phyloP scores from a whole-genome alignment of 352 stramenopile genomes.

The Phytophthora boehmeriae region DNA sequence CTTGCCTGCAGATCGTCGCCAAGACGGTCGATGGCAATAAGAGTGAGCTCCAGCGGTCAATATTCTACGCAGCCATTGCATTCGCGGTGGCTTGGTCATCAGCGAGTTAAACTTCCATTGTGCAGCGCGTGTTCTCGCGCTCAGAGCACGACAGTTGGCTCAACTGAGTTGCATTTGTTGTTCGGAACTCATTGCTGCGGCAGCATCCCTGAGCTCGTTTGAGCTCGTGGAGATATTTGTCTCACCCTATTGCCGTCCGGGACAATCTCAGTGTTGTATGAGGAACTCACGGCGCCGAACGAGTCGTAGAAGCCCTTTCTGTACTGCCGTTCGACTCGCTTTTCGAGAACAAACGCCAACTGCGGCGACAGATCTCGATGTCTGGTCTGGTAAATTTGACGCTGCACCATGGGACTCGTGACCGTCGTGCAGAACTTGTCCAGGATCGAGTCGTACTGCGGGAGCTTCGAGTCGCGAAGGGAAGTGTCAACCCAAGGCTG shows the following conservation, averaged over 20 bases:
- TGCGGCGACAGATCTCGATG: conserved; percentile 68
- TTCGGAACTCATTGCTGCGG: conserved; percentile 2
- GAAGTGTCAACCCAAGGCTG: conserved; percentile 54
- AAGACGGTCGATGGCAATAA: too few species aligned
- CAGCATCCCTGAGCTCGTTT: conserved; percentile 7
- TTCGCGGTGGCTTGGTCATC: too few species aligned
- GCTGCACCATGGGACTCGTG: conserved; percentile 74
- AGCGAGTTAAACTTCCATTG: too few species aligned
- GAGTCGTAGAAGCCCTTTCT: conserved; percentile 37
- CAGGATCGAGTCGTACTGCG: conserved; percentile 76
- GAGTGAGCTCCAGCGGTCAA: too few species aligned
- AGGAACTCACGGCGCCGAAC: conserved; percentile 44
- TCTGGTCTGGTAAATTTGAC: conserved; percentile 74
- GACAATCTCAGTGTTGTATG: conserved; percentile 50
- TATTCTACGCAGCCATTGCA: too few species aligned
- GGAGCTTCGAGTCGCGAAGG: conserved; percentile 54
- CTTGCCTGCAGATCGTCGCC: too few species aligned
- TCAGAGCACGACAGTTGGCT: too few species aligned
- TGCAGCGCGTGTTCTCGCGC: too few species aligned
- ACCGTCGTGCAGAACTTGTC: conserved; percentile 83
- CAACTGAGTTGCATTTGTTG: too few species aligned
- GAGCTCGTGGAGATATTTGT: conserved; percentile 8
- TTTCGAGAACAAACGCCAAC: conserved; percentile 74
- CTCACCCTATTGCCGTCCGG: conserved; percentile 8
- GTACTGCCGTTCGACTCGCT: conserved; percentile 65